Evolutionary conservation across 768 basidiomycete species (phyloP), one percentile per base, ranked within the genome.

Genomic region (Sarcodon sp.): DNA sequence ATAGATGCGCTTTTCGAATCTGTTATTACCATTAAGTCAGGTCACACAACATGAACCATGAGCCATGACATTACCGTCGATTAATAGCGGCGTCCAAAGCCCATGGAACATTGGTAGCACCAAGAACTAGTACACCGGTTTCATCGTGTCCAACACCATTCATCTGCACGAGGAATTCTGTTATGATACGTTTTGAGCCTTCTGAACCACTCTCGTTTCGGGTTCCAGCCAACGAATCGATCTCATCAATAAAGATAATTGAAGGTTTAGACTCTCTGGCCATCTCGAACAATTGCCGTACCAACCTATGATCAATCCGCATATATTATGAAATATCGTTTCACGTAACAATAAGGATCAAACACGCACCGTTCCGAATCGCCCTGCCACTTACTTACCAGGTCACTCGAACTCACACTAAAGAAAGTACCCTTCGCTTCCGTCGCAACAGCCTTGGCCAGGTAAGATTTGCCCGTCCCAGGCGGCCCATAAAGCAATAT

Each of bases 381-480:
- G 50, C 96, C 96, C 69, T 98, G 96, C 96, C 96, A 99, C 64
- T 98, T 99, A 64, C 90, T 93, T 48, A 98, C 96, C 48, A 99
- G 71, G 60, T 98, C 96, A 61, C 83, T 83, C 18, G 88, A 91
- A 59, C 87, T 90, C 51, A 99, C 91, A 54, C 85, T 89, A 69
- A 94, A 98, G 73, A 99, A 99, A 7, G 94, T 97, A 64, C 92
- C 92, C 69, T 98, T 97, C 47, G 96, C 92, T 65, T 99, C 96
- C 11, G 96, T 99, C 13, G 96, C 96, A 18, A 99, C 96, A 0
- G 96, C 96, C 64, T 99, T 99, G 2, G 96, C 96, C 38, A 99
- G 76, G 61, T 83, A 98, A 38, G 83, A 87, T 69, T 99, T 99
- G 11, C 96, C 96, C 8, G 96, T 98, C 3, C 96, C 96, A 0